A percentile compares a stretch with the other conserved stretches of the same genome.
These are phyloP conservation scores for Pterocarpus santalinus DNA, from an alignment of 306 rosid genomes.

Conservation along the genomic window DNA sequence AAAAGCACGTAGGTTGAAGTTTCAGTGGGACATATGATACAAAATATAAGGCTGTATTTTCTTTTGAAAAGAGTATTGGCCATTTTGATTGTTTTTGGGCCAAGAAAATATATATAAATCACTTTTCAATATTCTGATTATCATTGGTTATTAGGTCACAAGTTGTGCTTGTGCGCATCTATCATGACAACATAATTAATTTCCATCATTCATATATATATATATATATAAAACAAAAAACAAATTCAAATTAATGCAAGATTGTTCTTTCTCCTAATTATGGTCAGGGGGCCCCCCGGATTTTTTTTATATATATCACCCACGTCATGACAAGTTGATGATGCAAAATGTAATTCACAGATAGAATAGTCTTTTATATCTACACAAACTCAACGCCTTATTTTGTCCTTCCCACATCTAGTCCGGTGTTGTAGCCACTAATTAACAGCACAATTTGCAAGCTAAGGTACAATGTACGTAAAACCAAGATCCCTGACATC, in stretches of 20 bases:
- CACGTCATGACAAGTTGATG: slow-evolving; percentile 46
- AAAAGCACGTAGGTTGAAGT: slow-evolving; percentile 2
- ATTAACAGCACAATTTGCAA: slow-evolving; percentile 37
- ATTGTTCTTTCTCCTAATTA: slow-evolving; percentile 42
- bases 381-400: slow-evolving; percentile 19
- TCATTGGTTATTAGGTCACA: slow-evolving; percentile 12
- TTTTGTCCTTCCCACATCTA: slow-evolving; percentile 33
- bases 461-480: slow-evolving; percentile 29
- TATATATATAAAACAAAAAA: slow-evolving; percentile 38
- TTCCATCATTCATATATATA: background rate
- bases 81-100: background rate
- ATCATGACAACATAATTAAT: slow-evolving; percentile 37
- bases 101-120: background rate
- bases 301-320: slow-evolving; percentile 15
- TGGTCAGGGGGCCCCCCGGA: slow-evolving; percentile 39
- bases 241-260: slow-evolving; percentile 44
- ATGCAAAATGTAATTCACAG: slow-evolving; percentile 45
- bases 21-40: background rate
- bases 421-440: slow-evolving; percentile 11
- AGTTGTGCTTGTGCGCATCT: slow-evolving; percentile 44
- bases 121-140: background rate
- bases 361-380: slow-evolving; percentile 42
- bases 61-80: too few species aligned
- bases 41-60: background rate
- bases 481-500: background rate